Conservation (phyloP, 352 stramenopile genomes). For the Globisporangium sylvaticum region DNA sequence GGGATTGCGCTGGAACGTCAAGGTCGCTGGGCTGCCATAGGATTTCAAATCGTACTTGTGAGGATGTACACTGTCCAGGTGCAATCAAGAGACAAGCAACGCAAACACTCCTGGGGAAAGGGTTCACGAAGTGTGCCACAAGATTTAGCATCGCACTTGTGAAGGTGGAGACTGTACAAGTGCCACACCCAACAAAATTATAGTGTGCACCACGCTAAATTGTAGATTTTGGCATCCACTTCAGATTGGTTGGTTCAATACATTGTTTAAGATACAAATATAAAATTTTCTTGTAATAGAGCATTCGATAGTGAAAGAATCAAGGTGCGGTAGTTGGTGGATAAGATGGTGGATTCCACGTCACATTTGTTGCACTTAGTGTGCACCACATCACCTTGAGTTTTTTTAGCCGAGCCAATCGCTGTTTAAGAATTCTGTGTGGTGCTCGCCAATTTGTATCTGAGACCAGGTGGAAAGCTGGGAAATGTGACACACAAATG, state of each 20-base stretch:
- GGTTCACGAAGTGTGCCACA: not conserved
- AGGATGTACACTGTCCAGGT: not conserved
- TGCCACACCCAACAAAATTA: not conserved
- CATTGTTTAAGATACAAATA: not conserved
- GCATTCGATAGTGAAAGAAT: not conserved
- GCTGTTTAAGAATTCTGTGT: no score
- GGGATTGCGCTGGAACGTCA: not conserved
- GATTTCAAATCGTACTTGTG: not conserved
- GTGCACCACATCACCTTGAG: no score
- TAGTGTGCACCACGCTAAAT: not conserved
- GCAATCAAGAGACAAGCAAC: slow-evolving; percentile 4
- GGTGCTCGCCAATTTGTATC: not conserved
- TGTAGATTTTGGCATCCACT: not conserved
- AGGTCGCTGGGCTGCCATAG: not conserved
- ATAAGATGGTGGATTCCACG: not conserved
- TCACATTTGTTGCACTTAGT: no score
- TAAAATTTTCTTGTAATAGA: not conserved
- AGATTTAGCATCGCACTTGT: not conserved
- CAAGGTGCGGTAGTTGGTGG: not conserved
- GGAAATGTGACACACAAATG: not conserved
- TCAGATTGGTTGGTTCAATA: not conserved
- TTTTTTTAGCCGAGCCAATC: not conserved
- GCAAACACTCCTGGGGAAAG: slow-evolving; percentile 2
- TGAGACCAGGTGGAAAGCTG: not conserved
- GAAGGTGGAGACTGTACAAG: no score